These are phyloP conservation scores for Talaromyces wortmannii DNA, from an alignment of 495 filamentous ascomycete species.

Conservation along the genomic window DNA sequence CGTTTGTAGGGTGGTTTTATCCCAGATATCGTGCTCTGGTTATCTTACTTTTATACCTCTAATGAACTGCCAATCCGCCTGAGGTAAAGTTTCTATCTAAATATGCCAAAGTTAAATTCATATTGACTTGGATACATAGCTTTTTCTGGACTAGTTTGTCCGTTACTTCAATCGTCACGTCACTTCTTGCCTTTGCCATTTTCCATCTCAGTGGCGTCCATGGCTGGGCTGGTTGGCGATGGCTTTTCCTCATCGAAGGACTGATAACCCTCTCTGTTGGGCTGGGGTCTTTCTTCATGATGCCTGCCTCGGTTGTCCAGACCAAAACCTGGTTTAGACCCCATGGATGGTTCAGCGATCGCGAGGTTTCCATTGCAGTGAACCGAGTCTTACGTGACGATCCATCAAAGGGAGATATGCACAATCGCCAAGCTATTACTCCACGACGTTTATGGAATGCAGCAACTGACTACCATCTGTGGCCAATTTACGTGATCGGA, in stretches of 20 bases:
- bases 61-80: conserved; percentile 54
- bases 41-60: conserved; percentile 64
- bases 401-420: conserved; percentile 55
- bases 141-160: conserved; percentile 60
- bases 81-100: conserved; percentile 25
- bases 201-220: conserved; percentile 30
- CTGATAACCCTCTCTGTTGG: conserved; percentile 46
- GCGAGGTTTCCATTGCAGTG: conserved; percentile 53
- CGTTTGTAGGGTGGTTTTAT: conserved; percentile 52
- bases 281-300: conserved; percentile 41
- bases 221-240: conserved; percentile 24
- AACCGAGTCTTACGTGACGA: conserved; percentile 59
- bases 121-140: conserved; percentile 6
- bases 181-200: conserved; percentile 38
- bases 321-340: conserved; percentile 48
- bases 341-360: conserved; percentile 54
- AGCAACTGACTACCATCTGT: conserved; percentile 46
- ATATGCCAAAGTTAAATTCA: no score
- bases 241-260: conserved; percentile 49
- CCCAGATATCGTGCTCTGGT: conserved; percentile 46
- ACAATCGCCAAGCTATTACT: conserved; percentile 47
- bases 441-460: conserved; percentile 33
- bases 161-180: conserved; percentile 34
- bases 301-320: conserved; percentile 45
- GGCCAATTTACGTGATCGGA: conserved; percentile 50